A percentile compares a stretch with the other conserved stretches of the same genome.
phyloP scores from a whole-genome alignment of 139 green algal genomes.

The Volvox reticuliferus region DNA sequence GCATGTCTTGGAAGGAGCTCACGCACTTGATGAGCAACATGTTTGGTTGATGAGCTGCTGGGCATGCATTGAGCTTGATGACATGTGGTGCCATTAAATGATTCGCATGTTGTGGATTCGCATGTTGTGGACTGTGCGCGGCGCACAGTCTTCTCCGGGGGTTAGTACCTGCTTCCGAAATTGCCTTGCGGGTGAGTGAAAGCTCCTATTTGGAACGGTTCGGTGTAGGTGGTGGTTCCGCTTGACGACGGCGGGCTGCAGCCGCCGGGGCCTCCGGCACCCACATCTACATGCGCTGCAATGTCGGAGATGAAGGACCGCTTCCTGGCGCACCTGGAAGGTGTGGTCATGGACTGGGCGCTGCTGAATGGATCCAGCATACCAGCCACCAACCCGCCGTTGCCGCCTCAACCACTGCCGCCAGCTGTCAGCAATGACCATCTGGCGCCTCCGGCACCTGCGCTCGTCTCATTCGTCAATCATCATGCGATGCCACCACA shows the following conservation, averaged over 20 bases:
- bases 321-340: conserved; percentile 60
- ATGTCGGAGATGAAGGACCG: conserved; percentile 57
- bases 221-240: conserved; percentile 6
- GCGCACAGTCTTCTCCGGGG: too few relatives aligned
- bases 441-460: neutral
- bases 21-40: too few relatives aligned
- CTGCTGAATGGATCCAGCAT: conserved; percentile 31
- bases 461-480: neutral
- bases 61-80: too few relatives aligned
- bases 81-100: too few relatives aligned
- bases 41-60: too few relatives aligned
- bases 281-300: neutral
- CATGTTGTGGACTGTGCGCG: too few relatives aligned
- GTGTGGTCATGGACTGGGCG: conserved; percentile 34
- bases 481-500: neutral
- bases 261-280: neutral
- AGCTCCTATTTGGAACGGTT: too few relatives aligned
- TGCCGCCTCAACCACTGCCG: neutral
- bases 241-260: neutral
- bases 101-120: too few relatives aligned
- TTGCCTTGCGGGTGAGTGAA: too few relatives aligned
- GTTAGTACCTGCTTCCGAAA: too few relatives aligned
- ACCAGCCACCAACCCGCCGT: neutral
- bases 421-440: conserved; percentile 3
- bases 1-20: too few relatives aligned